Evolutionary conservation across 305 asterid genomes (phyloP).

Genomic region (Petunia hybrid): DNA sequence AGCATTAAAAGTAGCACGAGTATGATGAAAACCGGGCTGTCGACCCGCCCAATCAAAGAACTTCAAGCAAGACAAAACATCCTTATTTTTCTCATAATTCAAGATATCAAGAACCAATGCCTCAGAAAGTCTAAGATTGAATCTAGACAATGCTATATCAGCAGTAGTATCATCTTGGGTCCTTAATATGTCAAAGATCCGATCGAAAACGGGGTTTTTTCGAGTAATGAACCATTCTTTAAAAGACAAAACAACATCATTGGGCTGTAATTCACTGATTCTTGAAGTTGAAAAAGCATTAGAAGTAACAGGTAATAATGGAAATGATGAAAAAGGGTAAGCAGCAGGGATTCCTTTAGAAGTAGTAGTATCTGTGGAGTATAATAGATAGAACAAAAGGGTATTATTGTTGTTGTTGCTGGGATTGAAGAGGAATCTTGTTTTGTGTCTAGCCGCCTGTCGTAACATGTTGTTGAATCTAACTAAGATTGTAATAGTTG

Average conservation of each 20-base stretch:
- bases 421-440: background rate
- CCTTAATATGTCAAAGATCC: conserved; percentile 62
- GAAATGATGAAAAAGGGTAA: background rate
- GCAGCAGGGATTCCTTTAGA: background rate
- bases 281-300: conserved; percentile 4
- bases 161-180: conserved; percentile 51
- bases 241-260: conserved; percentile 50
- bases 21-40: conserved; percentile 73
- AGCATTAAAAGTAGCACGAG: conserved; percentile 66
- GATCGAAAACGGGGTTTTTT: conserved; percentile 52
- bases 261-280: conserved; percentile 26
- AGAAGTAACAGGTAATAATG: conserved; percentile 18
- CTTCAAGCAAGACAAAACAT: conserved; percentile 71
- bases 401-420: background rate
- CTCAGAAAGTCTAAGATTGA: conserved; percentile 62
- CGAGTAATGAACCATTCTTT: conserved; percentile 76
- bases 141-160: conserved; percentile 52
- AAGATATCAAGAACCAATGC: conserved; percentile 61
- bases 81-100: conserved; percentile 51
- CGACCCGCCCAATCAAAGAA: conserved; percentile 95
- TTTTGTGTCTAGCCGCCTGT: background rate
- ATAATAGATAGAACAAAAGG: conserved; percentile 22
- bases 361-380: conserved; percentile 15
- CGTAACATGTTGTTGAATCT: background rate
- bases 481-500: background rate